A percentile compares a stretch with the other conserved stretches of the same genome.
Evolutionary conservation across 2,329 filamentous ascomycete species (phyloP).

Genomic region (Aspergillus arachidicola): DNA sequence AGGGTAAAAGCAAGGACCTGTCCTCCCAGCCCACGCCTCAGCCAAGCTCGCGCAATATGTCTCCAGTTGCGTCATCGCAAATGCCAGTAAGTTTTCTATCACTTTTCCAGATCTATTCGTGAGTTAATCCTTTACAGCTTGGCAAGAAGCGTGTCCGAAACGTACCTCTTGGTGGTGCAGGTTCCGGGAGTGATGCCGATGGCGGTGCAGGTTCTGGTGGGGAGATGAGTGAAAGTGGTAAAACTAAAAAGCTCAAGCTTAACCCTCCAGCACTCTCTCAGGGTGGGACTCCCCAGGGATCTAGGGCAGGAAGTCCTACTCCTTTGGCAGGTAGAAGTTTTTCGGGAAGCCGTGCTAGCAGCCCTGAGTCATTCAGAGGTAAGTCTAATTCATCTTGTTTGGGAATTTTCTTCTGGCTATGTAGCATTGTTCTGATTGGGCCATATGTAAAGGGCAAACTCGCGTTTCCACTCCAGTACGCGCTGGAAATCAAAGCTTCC

Average conservation of each 20-base stretch:
- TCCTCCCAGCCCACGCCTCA: constrained; percentile 35
- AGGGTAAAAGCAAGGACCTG: constrained; percentile 69
- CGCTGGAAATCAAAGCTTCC: constrained; percentile 37
- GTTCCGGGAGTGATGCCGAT: constrained; percentile 60
- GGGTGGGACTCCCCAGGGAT: constrained; percentile 50
- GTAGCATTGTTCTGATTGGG: not conserved
- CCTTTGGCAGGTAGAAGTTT: constrained; percentile 30
- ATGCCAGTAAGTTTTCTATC: constrained; percentile 37
- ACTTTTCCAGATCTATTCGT: not conserved
- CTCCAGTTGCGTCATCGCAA: constrained; percentile 65
- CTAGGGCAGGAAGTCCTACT: constrained; percentile 51
- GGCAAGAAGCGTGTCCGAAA: constrained; percentile 55
- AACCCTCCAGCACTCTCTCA: constrained; percentile 43
- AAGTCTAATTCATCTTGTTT: constrained; percentile 12
- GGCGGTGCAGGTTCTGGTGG: constrained; percentile 52
- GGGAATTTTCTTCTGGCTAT: not conserved
- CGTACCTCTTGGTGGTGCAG: constrained; percentile 34
- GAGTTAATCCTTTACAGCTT: constrained; percentile 34
- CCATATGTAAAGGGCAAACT: constrained; percentile 22
- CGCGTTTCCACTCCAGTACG: constrained; percentile 36
- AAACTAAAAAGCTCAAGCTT: constrained; percentile 52
- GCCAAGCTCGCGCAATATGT: constrained; percentile 60
- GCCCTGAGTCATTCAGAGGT: constrained; percentile 39
- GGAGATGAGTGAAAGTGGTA: constrained; percentile 49
- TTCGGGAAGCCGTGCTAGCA: constrained; percentile 43